Evolutionary conservation across 495 filamentous ascomycete species (phyloP), one percentile per base, ranked within the genome.

Genomic region (Annulohypoxylon moriforme): DNA sequence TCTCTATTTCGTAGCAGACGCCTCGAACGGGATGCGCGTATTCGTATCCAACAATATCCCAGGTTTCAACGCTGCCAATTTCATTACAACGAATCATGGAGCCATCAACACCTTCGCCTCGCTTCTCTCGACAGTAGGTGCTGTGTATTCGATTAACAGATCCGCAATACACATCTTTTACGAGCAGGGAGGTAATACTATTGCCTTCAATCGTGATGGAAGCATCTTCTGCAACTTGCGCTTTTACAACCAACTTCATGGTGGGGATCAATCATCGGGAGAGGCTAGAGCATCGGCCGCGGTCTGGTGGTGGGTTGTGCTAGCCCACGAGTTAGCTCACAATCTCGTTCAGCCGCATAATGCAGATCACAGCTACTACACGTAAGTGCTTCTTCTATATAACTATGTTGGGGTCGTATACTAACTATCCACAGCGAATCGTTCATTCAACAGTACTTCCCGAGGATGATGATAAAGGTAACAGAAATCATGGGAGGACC

Each of bases 281-380:
- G 77, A 83, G 47, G 85, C 81, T 49, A 86, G 77, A 76, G 84
- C 84, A 4, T 89, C 94, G 40, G 93, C 94, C 1, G 77, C 90
- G 36, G 86, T 91, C 7, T 97, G 94, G 82, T 99, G 96, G 96
- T 97, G 90, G 87, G 90, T 97, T 49, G 91, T 92, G 13, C 75
- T 97, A 65, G 94, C 93, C 52, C 96, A 99, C 79, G 96, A 99
- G 81, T 78, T 99, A 72, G 94, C 96, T 52, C 96, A 99, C 79
- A 98, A 98, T 75, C 78, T 99, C 33, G 92, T 97, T 11, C 81
- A 80, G 20, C 88, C 89, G 58, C 94, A 97, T 80, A 91, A 90
- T 75, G 84, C 92, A 18, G 89, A 92, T 49, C 96, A 99, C 74
- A 91, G 89, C 65, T 98, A 89, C 76, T 98, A 96, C 74, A 94